Conservation (phyloP, 352 stramenopile species). For the Thalassiosira hispida region DNA sequence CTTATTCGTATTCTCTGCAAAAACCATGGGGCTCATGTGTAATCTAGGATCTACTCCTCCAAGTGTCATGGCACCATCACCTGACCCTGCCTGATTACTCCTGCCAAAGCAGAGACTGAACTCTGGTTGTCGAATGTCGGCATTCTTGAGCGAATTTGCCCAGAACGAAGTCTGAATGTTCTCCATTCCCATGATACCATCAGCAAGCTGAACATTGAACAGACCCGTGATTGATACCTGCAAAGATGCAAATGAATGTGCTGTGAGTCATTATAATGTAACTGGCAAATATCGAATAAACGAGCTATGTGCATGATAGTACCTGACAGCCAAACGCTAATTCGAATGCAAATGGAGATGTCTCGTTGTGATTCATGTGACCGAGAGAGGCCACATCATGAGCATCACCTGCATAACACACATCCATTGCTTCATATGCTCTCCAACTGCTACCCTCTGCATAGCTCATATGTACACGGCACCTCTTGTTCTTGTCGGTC, state of each 20-base stretch:
- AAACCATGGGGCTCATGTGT: constrained; percentile 87
- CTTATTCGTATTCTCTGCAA: constrained; percentile 71
- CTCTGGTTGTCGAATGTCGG: constrained; percentile 74
- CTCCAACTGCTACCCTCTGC: constrained; percentile 64
- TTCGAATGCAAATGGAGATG: constrained; percentile 35
- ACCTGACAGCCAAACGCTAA: constrained; percentile 96
- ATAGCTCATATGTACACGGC: constrained; percentile 53
- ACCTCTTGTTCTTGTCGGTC: constrained; percentile 49
- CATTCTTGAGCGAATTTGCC: constrained; percentile 90
- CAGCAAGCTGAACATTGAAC: constrained; percentile 91
- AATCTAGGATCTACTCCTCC: constrained; percentile 87
- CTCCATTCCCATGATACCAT: constrained; percentile 97
- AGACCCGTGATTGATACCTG: constrained; percentile 85
- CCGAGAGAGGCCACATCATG: constrained; percentile 27
- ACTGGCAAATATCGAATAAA: not conserved
- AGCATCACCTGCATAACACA: constrained; percentile 32
- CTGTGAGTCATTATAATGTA: not conserved
- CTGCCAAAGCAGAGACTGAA: not conserved
- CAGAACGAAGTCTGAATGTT: constrained; percentile 87
- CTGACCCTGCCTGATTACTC: constrained; percentile 68
- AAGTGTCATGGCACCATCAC: constrained; percentile 91
- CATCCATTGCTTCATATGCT: constrained; percentile 38
- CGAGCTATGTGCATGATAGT: no score
- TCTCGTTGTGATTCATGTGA: not conserved
- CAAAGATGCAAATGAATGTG: not conserved